Evolutionary conservation across 192 early-diverging fungal species (phyloP), one percentile per base, ranked within the genome.

Genomic region (Backusella tuberculispora): DNA sequence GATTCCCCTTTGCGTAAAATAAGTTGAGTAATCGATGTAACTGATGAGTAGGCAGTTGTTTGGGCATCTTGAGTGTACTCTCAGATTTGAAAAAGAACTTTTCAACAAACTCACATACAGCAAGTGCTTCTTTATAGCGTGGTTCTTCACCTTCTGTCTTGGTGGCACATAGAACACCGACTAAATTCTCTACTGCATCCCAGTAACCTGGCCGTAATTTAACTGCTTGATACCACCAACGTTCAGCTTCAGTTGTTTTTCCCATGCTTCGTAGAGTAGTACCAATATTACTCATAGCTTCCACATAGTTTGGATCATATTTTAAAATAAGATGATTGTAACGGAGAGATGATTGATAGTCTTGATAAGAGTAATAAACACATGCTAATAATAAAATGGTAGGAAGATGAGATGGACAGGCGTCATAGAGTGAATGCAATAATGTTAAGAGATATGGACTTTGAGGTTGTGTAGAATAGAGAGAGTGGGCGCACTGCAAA

Each of bases 251-350:
- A 1, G 81, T 47, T 7, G 85, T 83, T 34, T 91, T 83, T 73
- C 91, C 93, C 84, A 92, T 88, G 67, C 90, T 93, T 38, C 93
- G 88, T 76, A 94, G 84, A 2, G 95, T 97, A 15, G 94, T 96
- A 17, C 95, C 95, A 70, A 97, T 91, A 78, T 97, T 96, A 60
- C 90, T 94, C 88, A 93, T 95, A 10, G 95, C 95, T 76, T 97
- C 95, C 26, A 95, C 93, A 81, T 95, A 96, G 69, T 90, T 86
- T 29, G 92, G 89, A 81, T 97, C 94, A 34, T 95, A 85, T 66
- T 85, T 83, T 19, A 97, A 87, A 60, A 97, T 97, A 5, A 85
- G 77, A 63, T 94, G 85, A 83, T 97, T 97, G 83, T 95, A 95
- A 34, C 84, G 79, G 17, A 96, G 83, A 6, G 94, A 95, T 40